Evolutionary conservation across 148 eudicot species (phyloP).

Genomic region (Diospyros lotus): DNA sequence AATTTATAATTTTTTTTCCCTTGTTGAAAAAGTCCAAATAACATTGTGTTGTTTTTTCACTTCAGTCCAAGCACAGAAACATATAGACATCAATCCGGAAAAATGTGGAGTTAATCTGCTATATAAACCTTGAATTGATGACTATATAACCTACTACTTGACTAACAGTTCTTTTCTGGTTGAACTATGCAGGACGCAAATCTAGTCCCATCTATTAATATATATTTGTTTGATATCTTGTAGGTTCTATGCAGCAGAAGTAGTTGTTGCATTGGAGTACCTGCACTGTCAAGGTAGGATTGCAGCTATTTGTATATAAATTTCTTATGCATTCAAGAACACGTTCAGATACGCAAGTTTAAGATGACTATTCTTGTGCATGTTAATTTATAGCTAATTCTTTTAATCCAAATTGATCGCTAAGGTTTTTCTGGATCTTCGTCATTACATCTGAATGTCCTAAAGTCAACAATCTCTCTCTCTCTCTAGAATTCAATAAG

Average conservation of each 20-base stretch:
- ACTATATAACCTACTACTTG: not conserved
- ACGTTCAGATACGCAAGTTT: not conserved
- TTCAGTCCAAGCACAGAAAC: not conserved
- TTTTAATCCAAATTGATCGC: no score
- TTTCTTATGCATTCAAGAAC: not conserved
- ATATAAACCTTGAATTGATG: no score
- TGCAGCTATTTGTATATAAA: not conserved
- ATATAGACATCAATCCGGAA: not conserved
- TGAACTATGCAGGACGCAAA: no score
- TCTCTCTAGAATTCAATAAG: not conserved
- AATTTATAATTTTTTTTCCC: no score
- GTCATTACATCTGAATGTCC: not conserved
- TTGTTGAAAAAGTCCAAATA: no score
- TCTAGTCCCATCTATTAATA: constrained; percentile 1
- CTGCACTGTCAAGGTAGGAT: constrained; percentile 96
- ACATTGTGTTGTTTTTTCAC: not conserved
- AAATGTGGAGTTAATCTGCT: not conserved
- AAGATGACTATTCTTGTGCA: not conserved
- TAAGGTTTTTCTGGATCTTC: not conserved
- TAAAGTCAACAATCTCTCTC: not conserved
- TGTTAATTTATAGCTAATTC: not conserved
- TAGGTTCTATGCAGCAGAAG: constrained; percentile 95
- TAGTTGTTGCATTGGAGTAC: constrained; percentile 87
- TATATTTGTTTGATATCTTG: constrained; percentile 13
- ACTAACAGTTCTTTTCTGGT: not conserved